These are phyloP conservation scores for Russula sp. DNA, from an alignment of 768 basidiomycete genomes.

Conservation along the genomic window DNA sequence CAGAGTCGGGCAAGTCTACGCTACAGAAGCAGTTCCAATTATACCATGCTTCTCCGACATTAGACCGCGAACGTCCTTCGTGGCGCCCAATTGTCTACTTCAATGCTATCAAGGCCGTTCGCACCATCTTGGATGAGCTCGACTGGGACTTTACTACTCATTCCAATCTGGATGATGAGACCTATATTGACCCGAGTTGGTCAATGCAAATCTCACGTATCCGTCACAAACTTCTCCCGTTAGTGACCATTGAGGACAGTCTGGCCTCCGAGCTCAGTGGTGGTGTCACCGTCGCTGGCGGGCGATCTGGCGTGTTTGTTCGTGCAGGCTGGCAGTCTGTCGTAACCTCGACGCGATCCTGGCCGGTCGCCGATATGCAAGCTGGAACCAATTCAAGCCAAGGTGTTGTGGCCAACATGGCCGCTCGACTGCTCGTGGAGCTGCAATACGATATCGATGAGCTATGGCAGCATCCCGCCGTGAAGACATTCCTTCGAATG, in stretches of 20 bases:
- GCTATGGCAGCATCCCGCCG: slow-evolving; percentile 69
- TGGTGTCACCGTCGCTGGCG: slow-evolving; percentile 59
- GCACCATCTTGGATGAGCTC: slow-evolving; percentile 33
- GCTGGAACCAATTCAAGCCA: slow-evolving; percentile 34
- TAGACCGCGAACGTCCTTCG: slow-evolving; percentile 42
- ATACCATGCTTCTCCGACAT: slow-evolving; percentile 56
- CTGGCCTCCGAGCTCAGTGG: slow-evolving; percentile 66
- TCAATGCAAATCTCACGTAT: slow-evolving; percentile 50
- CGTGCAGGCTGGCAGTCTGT: slow-evolving; percentile 71
- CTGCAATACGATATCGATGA: slow-evolving; percentile 52
- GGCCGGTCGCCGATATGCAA: slow-evolving; percentile 40
- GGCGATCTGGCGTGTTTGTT: slow-evolving; percentile 61
- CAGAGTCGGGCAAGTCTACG: slow-evolving; percentile 78
- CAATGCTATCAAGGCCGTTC: slow-evolving; percentile 44
- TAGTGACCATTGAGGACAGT: slow-evolving; percentile 64
- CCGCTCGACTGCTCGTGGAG: slow-evolving; percentile 52
- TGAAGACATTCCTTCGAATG: slow-evolving; percentile 53
- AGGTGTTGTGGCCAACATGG: slow-evolving; percentile 49
- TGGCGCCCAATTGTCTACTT: slow-evolving; percentile 49
- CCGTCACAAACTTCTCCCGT: slow-evolving; percentile 55
- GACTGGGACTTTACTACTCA: slow-evolving; percentile 32
- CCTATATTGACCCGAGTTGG: slow-evolving; percentile 35
- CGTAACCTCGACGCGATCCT: slow-evolving; percentile 46
- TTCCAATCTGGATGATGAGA: slow-evolving; percentile 22
- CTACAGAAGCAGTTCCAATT: slow-evolving; percentile 84